A percentile compares a stretch with the other conserved stretches of the same genome.
Conservation (phyloP, 345 rosid species). For the Nasturtium officinale region DNA sequence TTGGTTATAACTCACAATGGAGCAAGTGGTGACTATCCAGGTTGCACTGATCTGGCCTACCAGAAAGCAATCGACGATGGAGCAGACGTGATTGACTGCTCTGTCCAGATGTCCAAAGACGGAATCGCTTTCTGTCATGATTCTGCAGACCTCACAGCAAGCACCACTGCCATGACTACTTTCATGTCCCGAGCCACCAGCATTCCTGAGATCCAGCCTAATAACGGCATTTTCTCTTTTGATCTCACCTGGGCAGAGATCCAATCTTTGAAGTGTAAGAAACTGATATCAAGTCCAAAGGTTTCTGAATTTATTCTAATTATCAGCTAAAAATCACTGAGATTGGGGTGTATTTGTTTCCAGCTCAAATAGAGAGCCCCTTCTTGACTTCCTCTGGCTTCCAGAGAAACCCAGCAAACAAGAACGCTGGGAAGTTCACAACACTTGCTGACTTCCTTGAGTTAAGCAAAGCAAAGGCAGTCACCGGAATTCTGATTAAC, state of each 20-base stretch:
- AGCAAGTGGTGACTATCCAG: constrained; percentile 83
- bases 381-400: constrained; percentile 31
- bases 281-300: not conserved
- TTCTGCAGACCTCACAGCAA: constrained; percentile 59
- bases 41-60: constrained; percentile 83
- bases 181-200: constrained; percentile 56
- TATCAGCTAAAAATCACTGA: constrained; percentile 1
- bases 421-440: constrained; percentile 68
- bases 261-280: constrained; percentile 72
- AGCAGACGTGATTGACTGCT: constrained; percentile 76
- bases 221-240: constrained; percentile 76
- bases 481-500: constrained; percentile 70
- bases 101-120: constrained; percentile 85
- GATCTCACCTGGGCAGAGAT: constrained; percentile 90
- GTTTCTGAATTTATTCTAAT: not conserved
- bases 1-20: constrained; percentile 79
- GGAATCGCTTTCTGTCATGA: constrained; percentile 78
- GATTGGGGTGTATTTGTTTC: constrained; percentile 14
- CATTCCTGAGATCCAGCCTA: constrained; percentile 66
- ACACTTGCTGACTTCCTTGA: constrained; percentile 66
- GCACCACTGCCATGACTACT: constrained; percentile 60
- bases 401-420: constrained; percentile 64
- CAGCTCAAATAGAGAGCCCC: constrained; percentile 81
- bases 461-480: constrained; percentile 70
- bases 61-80: constrained; percentile 78